Evolutionary conservation across 345 rosid species (phyloP), one percentile per base, ranked within the genome.

Genomic region (Mallotus nudiflorus): DNA sequence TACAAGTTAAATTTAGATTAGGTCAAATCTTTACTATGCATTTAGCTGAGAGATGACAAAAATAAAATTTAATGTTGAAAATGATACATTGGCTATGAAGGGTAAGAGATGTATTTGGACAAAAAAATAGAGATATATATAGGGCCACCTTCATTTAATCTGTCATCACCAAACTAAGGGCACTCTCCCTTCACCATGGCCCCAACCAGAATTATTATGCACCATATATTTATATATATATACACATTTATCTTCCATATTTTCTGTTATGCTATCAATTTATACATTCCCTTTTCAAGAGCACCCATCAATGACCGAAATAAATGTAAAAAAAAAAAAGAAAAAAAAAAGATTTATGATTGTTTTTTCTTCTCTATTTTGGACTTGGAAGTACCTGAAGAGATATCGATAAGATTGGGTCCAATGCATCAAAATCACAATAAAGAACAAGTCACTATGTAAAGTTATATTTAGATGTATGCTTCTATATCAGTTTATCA

Each of bases 81-180:
- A 35, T 33, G 63, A 59, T 28, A 16, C 18, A 20, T 24, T 5
- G 20, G 40, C n/a, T n/a, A n/a, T n/a, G n/a, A n/a, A 28, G 39
- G 0, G 39, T 42, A 42, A n/a, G n/a, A n/a, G n/a, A n/a, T 42
- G 46, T 4, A 42, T 33, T 3, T 9, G 5, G 25, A 33, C 13
- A 35, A 35, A n/a, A 14, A 59, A 0, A 35, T 3, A 10, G 29
- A 33, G n/a, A 18, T 33, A 25, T 33, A 25, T 2, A 3, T 6
- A 29, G 72, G 72, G 72, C 72, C 72, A 69, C 42, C 35, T 39
- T 29, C 65, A 58, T 57, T 69, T 55, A 69, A 69, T 69, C 4
- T 45, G 16, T 7, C 40, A 4, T 29, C 25, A 19, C 22, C 59
- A 14, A 25, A 19, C 65, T 12, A 45, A 20, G 60, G 49, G 15